Base-by-base conservation (phyloP, 2,329 filamentous ascomycete species). In the Falciphora oryzae region DNA sequence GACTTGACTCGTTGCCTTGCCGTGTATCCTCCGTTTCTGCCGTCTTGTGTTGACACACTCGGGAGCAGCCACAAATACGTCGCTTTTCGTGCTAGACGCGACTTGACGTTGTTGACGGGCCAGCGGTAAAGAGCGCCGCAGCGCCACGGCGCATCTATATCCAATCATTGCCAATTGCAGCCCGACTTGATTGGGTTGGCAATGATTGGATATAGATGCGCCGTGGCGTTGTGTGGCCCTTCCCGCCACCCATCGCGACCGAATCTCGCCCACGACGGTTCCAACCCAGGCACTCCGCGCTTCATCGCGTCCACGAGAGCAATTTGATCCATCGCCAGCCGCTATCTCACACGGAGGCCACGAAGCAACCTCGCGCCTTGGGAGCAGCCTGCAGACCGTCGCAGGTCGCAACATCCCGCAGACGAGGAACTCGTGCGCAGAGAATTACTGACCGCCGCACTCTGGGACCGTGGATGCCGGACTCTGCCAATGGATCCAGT, bases 1-100 rank as follows among this genome's bases (percentile, higher is more conserved):
- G 62, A 53, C 65, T 50, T 29, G 57, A 61, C 62, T 62, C 31
- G n/a, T 57, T 59, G 31, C 57, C n/a, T 63, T 65, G 56, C 61
- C 31, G 62, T 57, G 35, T 65, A 22, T 63, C 60, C 29, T 61
- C 61, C 56, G 64, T 63, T 63, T 59, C 2, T 59, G 57, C 16
- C 28, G 27, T 59, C 27, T 32, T 57, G 60, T 63, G 50, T 65
- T 59, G 25, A 63, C 44, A 63, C 59, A 44, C 61, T 60, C 63
- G 61, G 64, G 61, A 65, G 63, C 61, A 27, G 63, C 61, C 59
- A 66, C n/a, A 59, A 22, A 59, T 13, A 32, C 57, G 57, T 57
- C n/a, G 27, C 25, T 57, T 6, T 22, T 57, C 22, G 53, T 57
- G 53, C 22, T 25, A 25, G 13, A 57, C 53, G 53, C 53, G 53